phyloP scores from a whole-genome alignment of 1,139 yeast species.

The Saccharomyces uvarum region DNA sequence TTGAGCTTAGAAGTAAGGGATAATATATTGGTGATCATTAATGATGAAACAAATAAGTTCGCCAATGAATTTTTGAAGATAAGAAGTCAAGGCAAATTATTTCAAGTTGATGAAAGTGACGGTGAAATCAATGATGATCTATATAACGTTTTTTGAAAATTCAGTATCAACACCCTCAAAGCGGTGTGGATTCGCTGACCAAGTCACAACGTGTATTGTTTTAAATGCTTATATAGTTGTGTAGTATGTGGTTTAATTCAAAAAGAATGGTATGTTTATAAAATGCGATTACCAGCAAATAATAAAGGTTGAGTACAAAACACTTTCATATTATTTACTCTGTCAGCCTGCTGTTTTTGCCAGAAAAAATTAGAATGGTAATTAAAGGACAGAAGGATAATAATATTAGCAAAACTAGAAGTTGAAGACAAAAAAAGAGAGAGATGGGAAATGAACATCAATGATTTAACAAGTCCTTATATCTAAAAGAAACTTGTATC shows the following conservation, averaged over 20 bases:
- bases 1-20: constrained; percentile 51
- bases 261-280: neutral
- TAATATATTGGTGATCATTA: constrained; percentile 55
- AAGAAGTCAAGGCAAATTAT: constrained; percentile 40
- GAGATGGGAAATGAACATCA: neutral
- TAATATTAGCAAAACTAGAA: neutral
- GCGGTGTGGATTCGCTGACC: neutral
- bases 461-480: neutral
- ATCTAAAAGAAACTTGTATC: neutral
- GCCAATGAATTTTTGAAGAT: constrained; percentile 36
- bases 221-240: neutral
- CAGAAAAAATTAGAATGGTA: neutral
- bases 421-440: neutral
- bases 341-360: neutral
- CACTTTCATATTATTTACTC: neutral
- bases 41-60: constrained; percentile 46
- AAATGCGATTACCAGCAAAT: neutral
- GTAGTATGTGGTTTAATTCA: too few relatives aligned
- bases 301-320: neutral
- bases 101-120: constrained; percentile 29
- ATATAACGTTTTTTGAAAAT: neutral
- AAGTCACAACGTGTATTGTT: neutral
- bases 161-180: neutral
- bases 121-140: neutral
- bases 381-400: neutral